These are phyloP conservation scores for Graphilbum ipis-grandicollis DNA, from an alignment of 2,329 filamentous ascomycete genomes.

Conservation along the genomic window DNA sequence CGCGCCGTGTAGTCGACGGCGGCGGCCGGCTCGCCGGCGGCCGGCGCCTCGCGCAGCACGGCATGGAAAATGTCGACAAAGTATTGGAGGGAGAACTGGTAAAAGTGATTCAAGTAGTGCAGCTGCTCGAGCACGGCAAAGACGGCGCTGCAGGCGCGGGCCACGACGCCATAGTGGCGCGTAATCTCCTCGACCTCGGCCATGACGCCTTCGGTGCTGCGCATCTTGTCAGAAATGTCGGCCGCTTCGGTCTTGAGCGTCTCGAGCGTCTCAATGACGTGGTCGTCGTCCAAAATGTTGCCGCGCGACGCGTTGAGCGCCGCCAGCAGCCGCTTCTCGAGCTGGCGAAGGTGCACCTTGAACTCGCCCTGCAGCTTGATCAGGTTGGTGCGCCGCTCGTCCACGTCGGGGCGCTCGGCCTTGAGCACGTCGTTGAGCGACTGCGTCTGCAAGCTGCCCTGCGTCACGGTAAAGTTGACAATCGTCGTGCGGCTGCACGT, in stretches of 20 bases:
- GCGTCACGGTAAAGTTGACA: constrained; percentile 98
- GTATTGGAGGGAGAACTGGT: constrained; percentile 97
- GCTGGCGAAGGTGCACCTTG: constrained; percentile 88
- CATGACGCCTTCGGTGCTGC: constrained; percentile 95
- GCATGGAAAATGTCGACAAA: constrained; percentile 95
- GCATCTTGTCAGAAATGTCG: constrained; percentile 91
- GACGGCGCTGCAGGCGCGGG: constrained; percentile 87
- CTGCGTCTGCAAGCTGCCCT: constrained; percentile 96
- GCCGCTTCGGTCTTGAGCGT: constrained; percentile 95
- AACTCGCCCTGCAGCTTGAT: constrained; percentile 99
- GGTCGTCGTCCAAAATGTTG: constrained; percentile 96
- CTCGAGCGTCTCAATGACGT: constrained; percentile 94
- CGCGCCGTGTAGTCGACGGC: constrained; percentile 62
- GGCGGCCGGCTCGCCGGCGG: constrained; percentile 54
- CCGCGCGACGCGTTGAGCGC: constrained; percentile 94
- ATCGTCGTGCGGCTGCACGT: constrained; percentile 97
- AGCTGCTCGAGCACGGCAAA: constrained; percentile 94
- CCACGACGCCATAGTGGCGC: constrained; percentile 82
- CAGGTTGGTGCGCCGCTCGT: constrained; percentile 87
- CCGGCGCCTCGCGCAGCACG: constrained; percentile 44
- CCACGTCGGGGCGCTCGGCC: constrained; percentile 90
- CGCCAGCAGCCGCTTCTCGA: constrained; percentile 86
- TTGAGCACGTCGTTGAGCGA: constrained; percentile 95
- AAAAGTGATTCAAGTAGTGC: constrained; percentile 97
- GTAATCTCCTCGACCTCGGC: constrained; percentile 93